Evolutionary conservation across 805 yeast species (phyloP), one percentile per base, ranked within the genome.

Genomic region (Henningerozyma blattae): DNA sequence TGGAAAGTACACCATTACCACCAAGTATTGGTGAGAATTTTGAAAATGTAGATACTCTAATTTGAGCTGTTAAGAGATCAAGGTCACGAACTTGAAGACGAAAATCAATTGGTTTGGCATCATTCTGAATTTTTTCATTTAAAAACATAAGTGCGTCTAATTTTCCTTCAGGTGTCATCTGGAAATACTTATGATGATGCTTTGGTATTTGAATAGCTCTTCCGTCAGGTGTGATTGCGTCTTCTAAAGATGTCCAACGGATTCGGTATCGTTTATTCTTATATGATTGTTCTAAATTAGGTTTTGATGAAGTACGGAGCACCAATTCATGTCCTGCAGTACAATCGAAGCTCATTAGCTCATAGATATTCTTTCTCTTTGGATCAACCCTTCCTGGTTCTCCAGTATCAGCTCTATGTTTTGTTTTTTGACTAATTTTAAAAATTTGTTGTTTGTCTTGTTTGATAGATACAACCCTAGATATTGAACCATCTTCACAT

Each of bases 361-460:
- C 51, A 26, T 40, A 44, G 4, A 47, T 31, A 15, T 38, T 36
- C 25, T 32, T 42, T 15, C 43, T 37, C 13, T 40, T 19, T 2
- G 46, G 46, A 32, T 45, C 45, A 13, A 27, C 32, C 16, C 41
- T 37, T 13, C 41, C 45, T 10, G 47, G 36, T 26, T 45, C 45
- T 14, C 47, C 47, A 28, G 44, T 46, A 28, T 42, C 36, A 5
- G 42, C 48, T 18, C 46, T 37, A 33, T 47, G 48, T 36, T 50
- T 51, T 27, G 57, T 47, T 24, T 35, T 40, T 34, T 62, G 62
- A 12, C 43, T 28, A 22, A 68, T 58, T 18, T 52, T 45, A 44
- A 59, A 68, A 58, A 67, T 67, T 14, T 52, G 48, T 34, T 64
- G 70, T 15, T 37, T 40, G 42, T 70, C 72, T 42, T 68, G 56